These are phyloP conservation scores for Discostella stelligeroides DNA, from an alignment of 108 stramenopile genomes.

Conservation along the genomic window DNA sequence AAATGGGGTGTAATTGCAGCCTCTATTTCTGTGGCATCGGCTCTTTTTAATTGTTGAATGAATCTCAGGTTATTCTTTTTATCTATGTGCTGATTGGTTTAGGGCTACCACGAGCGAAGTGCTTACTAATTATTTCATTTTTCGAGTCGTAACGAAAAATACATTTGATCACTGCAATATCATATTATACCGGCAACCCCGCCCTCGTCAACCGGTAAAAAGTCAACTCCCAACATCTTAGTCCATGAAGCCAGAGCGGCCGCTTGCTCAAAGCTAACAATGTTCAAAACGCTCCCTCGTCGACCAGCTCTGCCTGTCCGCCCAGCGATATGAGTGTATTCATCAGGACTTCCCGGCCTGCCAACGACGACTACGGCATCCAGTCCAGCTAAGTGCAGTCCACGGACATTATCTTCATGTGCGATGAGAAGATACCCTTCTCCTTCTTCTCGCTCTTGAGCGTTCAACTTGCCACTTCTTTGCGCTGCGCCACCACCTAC, in stretches of 20 bases:
- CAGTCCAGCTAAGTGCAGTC: constrained; percentile 88
- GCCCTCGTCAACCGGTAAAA: constrained; percentile 52
- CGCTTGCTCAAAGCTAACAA: constrained; percentile 73
- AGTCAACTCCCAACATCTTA: constrained; percentile 70
- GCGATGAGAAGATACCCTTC: constrained; percentile 83
- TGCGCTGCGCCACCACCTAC: constrained; percentile 52
- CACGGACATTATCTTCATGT: constrained; percentile 91
- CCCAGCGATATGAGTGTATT: constrained; percentile 96
- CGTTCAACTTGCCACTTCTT: constrained; percentile 21
- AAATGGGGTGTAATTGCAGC: too few species aligned
- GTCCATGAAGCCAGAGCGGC: constrained; percentile 73
- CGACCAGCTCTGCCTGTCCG: constrained; percentile 89
- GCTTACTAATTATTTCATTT: background rate
- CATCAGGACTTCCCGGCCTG: constrained; percentile 85
- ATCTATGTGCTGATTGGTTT: too few species aligned
- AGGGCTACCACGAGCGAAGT: too few species aligned
- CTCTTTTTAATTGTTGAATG: too few species aligned
- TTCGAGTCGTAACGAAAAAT: too few species aligned
- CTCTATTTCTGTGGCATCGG: too few species aligned
- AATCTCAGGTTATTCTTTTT: too few species aligned
- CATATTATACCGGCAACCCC: constrained; percentile 37
- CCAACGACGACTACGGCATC: constrained; percentile 87
- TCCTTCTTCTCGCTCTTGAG: constrained; percentile 15
- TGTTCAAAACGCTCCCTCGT: constrained; percentile 73
- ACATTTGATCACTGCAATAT: constrained; percentile 13